Percentiles rank a stretch among this genome's conserved stretches.
Evolutionary conservation across 2,329 filamentous ascomycete species (phyloP).

Genomic region (Neoarthrinium moseri): DNA sequence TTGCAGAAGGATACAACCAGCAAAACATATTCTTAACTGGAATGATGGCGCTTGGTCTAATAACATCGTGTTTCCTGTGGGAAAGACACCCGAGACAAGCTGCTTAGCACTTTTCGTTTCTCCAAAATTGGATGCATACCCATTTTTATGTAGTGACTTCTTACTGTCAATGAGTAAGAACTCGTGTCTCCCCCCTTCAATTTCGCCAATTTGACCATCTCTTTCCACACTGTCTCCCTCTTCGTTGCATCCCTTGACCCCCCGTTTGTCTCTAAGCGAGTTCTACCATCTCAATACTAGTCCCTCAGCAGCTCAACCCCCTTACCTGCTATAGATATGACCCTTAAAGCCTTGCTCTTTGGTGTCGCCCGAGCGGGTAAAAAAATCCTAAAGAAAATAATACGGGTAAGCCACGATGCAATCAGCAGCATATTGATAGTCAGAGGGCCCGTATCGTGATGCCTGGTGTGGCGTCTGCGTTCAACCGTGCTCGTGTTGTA

Average conservation of each 20-base stretch:
- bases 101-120: too few species aligned
- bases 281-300: slow-evolving; percentile 10
- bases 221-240: slow-evolving; percentile 16
- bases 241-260: slow-evolving; percentile 14
- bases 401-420: not conserved
- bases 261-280: slow-evolving; percentile 2
- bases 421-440: slow-evolving; percentile 12
- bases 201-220: slow-evolving; percentile 9
- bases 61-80: too few species aligned
- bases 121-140: too few species aligned
- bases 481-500: slow-evolving; percentile 25
- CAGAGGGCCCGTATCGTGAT: slow-evolving; percentile 32
- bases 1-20: too few species aligned
- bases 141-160: too few species aligned
- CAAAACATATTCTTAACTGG: too few species aligned
- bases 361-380: not conserved
- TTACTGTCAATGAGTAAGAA: slow-evolving; percentile 5
- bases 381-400: not conserved
- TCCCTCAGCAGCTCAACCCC: slow-evolving; percentile 4
- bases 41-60: too few species aligned
- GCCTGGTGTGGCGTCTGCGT: slow-evolving; percentile 22
- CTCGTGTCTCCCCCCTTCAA: slow-evolving; percentile 12
- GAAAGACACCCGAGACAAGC: too few species aligned
- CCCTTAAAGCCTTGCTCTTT: not conserved
- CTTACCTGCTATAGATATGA: not conserved